Evolutionary conservation across 768 basidiomycete genomes (phyloP), one percentile per base, ranked within the genome.

Genomic region (Leucosporidium creatinivorum): DNA sequence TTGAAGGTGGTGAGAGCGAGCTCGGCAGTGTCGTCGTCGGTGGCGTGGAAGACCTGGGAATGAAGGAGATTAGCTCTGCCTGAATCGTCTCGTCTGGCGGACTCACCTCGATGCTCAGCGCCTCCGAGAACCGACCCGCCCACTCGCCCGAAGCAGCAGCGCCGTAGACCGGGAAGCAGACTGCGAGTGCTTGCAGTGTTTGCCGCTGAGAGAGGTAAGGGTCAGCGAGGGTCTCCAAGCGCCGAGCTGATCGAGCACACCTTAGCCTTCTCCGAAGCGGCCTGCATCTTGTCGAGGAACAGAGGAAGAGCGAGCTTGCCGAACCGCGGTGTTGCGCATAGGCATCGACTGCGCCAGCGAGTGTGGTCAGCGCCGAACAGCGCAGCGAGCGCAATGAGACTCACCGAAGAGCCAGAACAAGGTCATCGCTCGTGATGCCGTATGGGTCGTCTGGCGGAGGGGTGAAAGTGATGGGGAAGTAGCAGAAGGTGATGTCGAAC

Each of bases 391-490:
- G 49, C 57, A 54, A 21, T 15, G n/a, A 25, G 17, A 8, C 73
- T 21, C 18, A 67, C 89, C 86, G 82, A 21, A 98, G 82, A 3
- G 87, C 81, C 61, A 76, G 71, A 74, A 88, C 88, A 26, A 99
- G 83, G 75, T 98, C 89, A 39, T 93, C 90, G 0, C 89, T 82
- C 4, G 87, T 89, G 67, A 99, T 93, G 5, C 89, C 88, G 77
- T 94, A 93, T 23, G 91, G 92, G 76, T 98, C 93, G 73, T 92
- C 87, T 1, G 91, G 88, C 23, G 93, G 91, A 13, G 94, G 92
- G 66, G 89, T 84, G 80, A 96, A 99, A 0, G 92, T 91, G 64
- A 99, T 98, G 0, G 96, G 96, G 79, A 97, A 99, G 78, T 99
- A 99, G 77, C 96, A 98, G 78, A 93, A 98, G 0, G 87, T 89